phyloP scores from a whole-genome alignment of 805 yeast genomes.

The Candida oleophila region DNA sequence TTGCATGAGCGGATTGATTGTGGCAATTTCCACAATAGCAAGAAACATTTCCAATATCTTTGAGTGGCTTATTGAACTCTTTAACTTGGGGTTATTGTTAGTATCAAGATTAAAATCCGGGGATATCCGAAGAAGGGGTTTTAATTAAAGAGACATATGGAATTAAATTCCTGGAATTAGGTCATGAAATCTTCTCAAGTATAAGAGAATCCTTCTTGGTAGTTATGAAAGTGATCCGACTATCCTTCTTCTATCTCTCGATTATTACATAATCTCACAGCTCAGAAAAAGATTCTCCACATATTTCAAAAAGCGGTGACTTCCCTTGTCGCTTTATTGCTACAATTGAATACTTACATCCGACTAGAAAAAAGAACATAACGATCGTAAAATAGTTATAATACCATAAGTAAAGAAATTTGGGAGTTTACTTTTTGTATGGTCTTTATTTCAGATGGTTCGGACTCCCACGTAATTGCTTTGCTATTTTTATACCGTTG shows the following conservation, averaged over 20 bases:
- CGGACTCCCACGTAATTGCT: not conserved
- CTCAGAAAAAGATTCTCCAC: not conserved
- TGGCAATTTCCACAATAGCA: slow-evolving; percentile 60
- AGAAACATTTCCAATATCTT: slow-evolving; percentile 27
- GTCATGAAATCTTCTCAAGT: too few relatives aligned
- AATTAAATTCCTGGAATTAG: too few relatives aligned
- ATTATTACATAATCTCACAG: not conserved
- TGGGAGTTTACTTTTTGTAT: too few relatives aligned
- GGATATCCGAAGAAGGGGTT: too few relatives aligned
- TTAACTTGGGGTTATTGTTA: slow-evolving; percentile 21
- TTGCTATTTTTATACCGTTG: not conserved
- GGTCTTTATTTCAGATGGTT: not conserved
- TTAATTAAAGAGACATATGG: too few relatives aligned
- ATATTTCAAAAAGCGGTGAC: not conserved
- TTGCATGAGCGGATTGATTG: slow-evolving; percentile 51
- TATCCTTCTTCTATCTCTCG: too few relatives aligned
- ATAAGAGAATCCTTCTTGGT: too few relatives aligned
- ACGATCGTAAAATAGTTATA: not conserved
- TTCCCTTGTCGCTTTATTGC: not conserved
- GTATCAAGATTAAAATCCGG: not conserved
- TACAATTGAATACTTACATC: slow-evolving; percentile 23
- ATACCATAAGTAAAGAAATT: not conserved
- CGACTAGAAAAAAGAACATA: slow-evolving; percentile 27
- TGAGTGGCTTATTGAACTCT: slow-evolving; percentile 32
- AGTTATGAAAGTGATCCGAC: not conserved